These are phyloP conservation scores for Suhomyces prunicola DNA, from an alignment of 805 yeast genomes.

Conservation along the genomic window DNA sequence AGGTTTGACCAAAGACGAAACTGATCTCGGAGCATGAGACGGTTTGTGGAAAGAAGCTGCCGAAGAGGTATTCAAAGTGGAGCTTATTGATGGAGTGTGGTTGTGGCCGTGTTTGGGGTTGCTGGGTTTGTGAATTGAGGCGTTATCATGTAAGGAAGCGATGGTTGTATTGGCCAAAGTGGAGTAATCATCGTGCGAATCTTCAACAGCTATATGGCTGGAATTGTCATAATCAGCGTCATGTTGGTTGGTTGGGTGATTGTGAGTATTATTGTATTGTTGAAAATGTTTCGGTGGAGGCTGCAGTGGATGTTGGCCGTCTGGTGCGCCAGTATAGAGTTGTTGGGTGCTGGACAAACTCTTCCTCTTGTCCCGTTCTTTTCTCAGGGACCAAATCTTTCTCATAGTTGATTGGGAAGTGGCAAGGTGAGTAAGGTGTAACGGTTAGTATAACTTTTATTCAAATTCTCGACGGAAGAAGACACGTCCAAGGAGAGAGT, in stretches of 20 bases:
- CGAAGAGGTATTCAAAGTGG: constrained; percentile 2
- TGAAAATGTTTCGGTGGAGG: not conserved
- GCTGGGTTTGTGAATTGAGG: not conserved
- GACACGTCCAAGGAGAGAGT: not conserved
- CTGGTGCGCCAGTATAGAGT: not conserved
- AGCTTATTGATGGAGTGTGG: constrained; percentile 5
- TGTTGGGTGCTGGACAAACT: constrained; percentile 13
- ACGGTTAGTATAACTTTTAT: not conserved
- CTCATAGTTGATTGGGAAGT: constrained; percentile 14
- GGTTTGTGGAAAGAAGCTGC: not conserved
- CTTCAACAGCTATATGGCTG: constrained; percentile 5
- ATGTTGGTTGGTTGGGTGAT: not conserved
- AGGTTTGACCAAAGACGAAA: constrained; percentile 19
- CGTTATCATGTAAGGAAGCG: constrained; percentile 1
- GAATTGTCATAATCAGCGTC: constrained; percentile 1
- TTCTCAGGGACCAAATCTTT: constrained; percentile 27
- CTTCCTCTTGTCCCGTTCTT: constrained; percentile 24
- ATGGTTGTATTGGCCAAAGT: constrained; percentile 6
- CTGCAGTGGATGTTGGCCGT: not conserved
- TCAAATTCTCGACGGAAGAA: not conserved
- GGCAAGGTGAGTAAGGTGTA: not conserved
- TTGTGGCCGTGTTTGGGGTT: not conserved
- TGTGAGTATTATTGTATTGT: not conserved
- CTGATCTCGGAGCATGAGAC: constrained; percentile 8
- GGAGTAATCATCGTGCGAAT: constrained; percentile 9